These are phyloP conservation scores for Ophiostoma pallidulum DNA, from an alignment of 2,329 filamentous ascomycete species.

Conservation along the genomic window DNA sequence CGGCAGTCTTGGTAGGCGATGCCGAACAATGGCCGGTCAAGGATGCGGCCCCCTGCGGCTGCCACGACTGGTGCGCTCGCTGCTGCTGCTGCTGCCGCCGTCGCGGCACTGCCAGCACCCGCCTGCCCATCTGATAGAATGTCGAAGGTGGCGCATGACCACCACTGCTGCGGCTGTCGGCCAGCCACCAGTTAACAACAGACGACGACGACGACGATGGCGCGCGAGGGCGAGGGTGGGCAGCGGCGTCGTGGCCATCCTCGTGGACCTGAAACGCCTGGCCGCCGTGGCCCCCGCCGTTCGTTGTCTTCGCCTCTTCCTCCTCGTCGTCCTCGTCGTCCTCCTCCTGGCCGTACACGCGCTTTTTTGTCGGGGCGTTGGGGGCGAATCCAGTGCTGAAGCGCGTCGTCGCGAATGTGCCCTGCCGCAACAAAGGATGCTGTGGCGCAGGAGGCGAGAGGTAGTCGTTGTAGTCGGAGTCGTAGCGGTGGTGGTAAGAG, in stretches of 20 bases:
- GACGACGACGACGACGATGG: slow-evolving; percentile 20
- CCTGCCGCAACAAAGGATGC: too few species aligned
- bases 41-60: not conserved
- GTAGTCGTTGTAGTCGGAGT: too few species aligned
- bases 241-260: slow-evolving; percentile 28
- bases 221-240: slow-evolving; percentile 24
- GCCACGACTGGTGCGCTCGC: not conserved
- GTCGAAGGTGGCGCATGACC: too few species aligned
- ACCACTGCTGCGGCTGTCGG: slow-evolving; percentile 18
- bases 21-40: too few species aligned
- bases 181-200: slow-evolving; percentile 22
- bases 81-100: slow-evolving; percentile 16
- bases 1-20: slow-evolving; percentile 13
- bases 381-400: too few species aligned
- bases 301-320: not conserved
- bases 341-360: slow-evolving; percentile 36
- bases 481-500: too few species aligned
- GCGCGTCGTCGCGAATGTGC: too few species aligned
- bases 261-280: slow-evolving; percentile 10
- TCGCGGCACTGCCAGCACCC: slow-evolving; percentile 41
- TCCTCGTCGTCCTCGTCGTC: slow-evolving; percentile 22
- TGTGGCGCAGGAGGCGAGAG: too few species aligned
- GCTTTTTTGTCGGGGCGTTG: slow-evolving; percentile 35
- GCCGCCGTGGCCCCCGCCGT: not conserved
- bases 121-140: slow-evolving; percentile 26